phyloP scores from a whole-genome alignment of 2,329 filamentous ascomycete species.

The Fusarium sp. region DNA sequence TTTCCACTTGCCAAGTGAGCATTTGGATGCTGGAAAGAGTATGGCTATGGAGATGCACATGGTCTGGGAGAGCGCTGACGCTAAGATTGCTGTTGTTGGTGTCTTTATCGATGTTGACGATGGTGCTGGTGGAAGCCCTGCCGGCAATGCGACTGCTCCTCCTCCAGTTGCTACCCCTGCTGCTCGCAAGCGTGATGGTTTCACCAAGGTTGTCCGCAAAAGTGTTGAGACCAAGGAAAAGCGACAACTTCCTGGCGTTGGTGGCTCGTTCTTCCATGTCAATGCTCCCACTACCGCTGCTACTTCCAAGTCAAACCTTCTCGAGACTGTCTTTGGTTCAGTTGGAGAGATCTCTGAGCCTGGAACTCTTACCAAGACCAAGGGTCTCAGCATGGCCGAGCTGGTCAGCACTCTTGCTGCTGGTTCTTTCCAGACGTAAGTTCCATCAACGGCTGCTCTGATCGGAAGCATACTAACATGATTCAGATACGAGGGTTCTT shows the following conservation, averaged over 20 bases:
- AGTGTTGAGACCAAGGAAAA: slow-evolving; percentile 1
- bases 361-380: slow-evolving; percentile 55
- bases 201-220: slow-evolving; percentile 18
- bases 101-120: slow-evolving; percentile 45
- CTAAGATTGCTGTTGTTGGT: slow-evolving; percentile 49
- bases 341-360: slow-evolving; percentile 52
- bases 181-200: slow-evolving; percentile 6
- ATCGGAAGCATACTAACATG: background rate
- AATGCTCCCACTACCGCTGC: slow-evolving; percentile 10
- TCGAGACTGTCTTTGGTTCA: slow-evolving; percentile 54
- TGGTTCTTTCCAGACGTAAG: slow-evolving; percentile 50
- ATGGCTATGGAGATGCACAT: slow-evolving; percentile 51
- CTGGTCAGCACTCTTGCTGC: slow-evolving; percentile 50
- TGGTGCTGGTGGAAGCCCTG: slow-evolving; percentile 3
- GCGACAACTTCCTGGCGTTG: slow-evolving; percentile 25
- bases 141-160: slow-evolving; percentile 11
- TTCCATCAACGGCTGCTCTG: fast-evolving
- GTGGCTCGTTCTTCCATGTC: slow-evolving; percentile 18
- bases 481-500: slow-evolving; percentile 64
- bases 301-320: slow-evolving; percentile 42
- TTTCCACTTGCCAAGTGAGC: slow-evolving; percentile 71
- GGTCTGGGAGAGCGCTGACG: slow-evolving; percentile 45
- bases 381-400: slow-evolving; percentile 57
- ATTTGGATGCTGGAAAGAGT: slow-evolving; percentile 59
- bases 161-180: background rate